These are phyloP conservation scores for Phyllachora maydis DNA, from an alignment of 2,329 filamentous ascomycete species.

Conservation along the genomic window DNA sequence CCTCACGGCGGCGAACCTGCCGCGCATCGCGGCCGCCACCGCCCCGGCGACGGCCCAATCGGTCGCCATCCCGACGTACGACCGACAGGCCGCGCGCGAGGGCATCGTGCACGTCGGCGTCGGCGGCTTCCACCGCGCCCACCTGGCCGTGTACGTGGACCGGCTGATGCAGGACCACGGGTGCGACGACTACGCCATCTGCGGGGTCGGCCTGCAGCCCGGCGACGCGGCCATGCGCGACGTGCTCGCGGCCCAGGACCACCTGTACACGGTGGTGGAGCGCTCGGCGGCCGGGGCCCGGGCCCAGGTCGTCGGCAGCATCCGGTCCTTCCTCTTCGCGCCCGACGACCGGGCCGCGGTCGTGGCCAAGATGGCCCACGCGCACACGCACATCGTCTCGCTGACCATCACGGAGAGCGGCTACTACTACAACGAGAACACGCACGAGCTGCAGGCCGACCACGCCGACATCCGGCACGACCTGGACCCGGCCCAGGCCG, in stretches of 20 bases:
- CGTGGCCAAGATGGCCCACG: conserved; percentile 31
- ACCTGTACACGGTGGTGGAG: conserved; percentile 31
- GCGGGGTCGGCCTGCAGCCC: conserved; percentile 27
- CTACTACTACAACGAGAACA: conserved; percentile 37
- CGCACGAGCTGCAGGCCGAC: conserved; percentile 25
- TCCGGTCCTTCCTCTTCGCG: conserved; percentile 29
- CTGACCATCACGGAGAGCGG: conserved; percentile 33
- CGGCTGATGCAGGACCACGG: conserved; percentile 22
- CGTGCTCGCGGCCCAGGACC: conserved; percentile 22
- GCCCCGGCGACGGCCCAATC: too few relatives aligned
- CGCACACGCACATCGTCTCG: conserved; percentile 30
- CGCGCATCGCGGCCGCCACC: too few relatives aligned
- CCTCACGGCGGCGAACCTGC: too few relatives aligned
- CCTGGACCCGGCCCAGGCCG: conserved; percentile 21
- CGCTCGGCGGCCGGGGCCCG: conserved; percentile 27
- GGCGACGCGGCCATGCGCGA: conserved; percentile 29
- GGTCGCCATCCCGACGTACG: conserved; percentile 19
- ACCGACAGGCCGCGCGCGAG: conserved; percentile 23
- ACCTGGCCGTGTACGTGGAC: conserved; percentile 29
- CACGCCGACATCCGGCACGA: conserved; percentile 27
- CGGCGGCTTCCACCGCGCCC: conserved; percentile 31
- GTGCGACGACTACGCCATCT: conserved; percentile 24
- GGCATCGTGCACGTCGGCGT: conserved; percentile 32
- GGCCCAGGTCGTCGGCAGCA: conserved; percentile 26
- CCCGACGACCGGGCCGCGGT: conserved; percentile 28